Evolutionary conservation across 257 asterid species (phyloP), one percentile per base, ranked within the genome.

Genomic region (Cordia subcordata): DNA sequence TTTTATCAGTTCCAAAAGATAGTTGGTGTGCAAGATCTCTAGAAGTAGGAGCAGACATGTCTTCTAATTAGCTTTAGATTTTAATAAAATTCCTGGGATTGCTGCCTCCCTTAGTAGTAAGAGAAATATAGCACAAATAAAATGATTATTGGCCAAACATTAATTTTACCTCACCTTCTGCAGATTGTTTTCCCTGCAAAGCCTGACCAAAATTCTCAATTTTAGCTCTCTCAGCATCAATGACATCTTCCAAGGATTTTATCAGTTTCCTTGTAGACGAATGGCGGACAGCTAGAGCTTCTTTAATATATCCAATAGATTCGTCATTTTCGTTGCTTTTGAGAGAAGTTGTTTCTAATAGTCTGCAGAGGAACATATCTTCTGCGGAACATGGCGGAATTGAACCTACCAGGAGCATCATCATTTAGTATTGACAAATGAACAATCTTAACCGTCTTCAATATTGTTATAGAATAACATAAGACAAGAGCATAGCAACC

Each of bases 331-430:
- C 79, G 61, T 59, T 61, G 72, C 78, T 66, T 49, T 72, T 67
- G 47, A 77, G 60, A 20, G 68, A 61, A 47, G 79, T 74, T 51
- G 73, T 73, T 57, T 72, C 81, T 38, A 92, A 79, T 68, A 92
- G 78, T 77, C 96, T 81, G 74, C 90, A 85, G 52, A 88, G 79
- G 73, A 92, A 92, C 55, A 92, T 74, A 64, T 88, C 97, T 82
- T 86, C 95, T 67, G 84, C 77, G 67, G 86, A 86, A 74, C 96
- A 84, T 38, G 86, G 77, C 33, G 99, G 95, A 58, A 92, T 77
- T 60, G 79, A 79, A 70, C 90, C 99, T 92, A 67, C 10, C 14
- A 66, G 66, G 59, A 73, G 60, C n/a, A 72, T 68, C 69, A 69
- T 57, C 40, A 51, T 66, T 59, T 49, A 68, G 44, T 62, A 49